A percentile compares a stretch with the other conserved stretches of the same genome.
Evolutionary conservation across 139 green algal genomes (phyloP).

Genomic region (Asterochloris sp.): DNA sequence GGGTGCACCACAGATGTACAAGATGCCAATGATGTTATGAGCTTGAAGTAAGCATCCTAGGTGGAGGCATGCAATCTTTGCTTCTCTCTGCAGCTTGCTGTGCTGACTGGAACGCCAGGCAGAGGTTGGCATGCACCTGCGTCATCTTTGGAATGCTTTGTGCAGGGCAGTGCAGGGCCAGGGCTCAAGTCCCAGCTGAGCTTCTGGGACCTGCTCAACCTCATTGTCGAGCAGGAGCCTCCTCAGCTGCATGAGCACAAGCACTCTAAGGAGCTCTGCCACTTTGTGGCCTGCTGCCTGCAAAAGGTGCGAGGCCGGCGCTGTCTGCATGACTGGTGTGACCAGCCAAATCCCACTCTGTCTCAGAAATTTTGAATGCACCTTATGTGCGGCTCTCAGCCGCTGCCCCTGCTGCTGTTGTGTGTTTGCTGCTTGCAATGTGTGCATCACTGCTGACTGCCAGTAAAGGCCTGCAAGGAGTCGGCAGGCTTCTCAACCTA

Average conservation of each 20-base stretch:
- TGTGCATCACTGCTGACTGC: neutral
- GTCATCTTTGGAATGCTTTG: neutral
- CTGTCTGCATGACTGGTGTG: neutral
- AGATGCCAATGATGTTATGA: neutral
- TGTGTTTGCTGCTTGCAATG: neutral
- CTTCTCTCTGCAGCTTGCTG: neutral
- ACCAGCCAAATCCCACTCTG: neutral
- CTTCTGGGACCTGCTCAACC: neutral
- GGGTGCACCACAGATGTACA: neutral
- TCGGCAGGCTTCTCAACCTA: no score
- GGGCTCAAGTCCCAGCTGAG: neutral
- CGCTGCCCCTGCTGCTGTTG: neutral
- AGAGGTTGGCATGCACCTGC: neutral
- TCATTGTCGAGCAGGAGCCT: neutral
- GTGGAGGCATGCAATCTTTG: neutral
- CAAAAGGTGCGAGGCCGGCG: neutral
- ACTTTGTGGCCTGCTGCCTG: neutral
- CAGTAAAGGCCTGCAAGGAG: neutral
- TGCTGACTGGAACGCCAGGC: neutral
- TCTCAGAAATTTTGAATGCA: neutral
- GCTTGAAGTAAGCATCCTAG: neutral
- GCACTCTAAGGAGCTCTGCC: neutral
- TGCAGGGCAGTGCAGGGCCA: neutral
- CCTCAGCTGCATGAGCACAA: neutral
- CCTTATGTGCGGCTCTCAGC: neutral